These are phyloP conservation scores for Akebia trifoliata DNA, from an alignment of 164 flowering plant genomes.

Conservation along the genomic window DNA sequence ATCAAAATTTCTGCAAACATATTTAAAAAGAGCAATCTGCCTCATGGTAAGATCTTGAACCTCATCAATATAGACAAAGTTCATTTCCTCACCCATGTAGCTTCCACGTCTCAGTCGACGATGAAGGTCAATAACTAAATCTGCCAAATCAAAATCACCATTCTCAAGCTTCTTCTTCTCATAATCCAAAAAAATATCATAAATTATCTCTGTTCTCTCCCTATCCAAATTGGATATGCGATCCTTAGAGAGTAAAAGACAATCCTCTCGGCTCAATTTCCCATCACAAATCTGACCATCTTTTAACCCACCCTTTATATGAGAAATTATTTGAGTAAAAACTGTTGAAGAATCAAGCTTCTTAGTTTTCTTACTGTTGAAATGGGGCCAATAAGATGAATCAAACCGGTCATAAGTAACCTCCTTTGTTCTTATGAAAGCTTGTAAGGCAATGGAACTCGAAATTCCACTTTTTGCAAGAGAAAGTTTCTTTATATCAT, in stretches of 20 bases:
- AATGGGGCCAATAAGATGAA: conserved; percentile 72
- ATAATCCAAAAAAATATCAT: conserved; percentile 51
- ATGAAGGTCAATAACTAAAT: conserved; percentile 66
- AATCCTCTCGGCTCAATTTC: conserved; percentile 38
- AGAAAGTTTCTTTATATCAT: conserved; percentile 19
- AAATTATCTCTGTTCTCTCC: conserved; percentile 44
- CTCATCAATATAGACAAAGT: conserved; percentile 80
- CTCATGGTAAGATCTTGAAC: conserved; percentile 84
- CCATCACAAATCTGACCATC: conserved; percentile 27
- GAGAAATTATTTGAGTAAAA: conserved; percentile 69
- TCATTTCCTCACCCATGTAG: conserved; percentile 42
- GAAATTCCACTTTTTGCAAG: conserved; percentile 15
- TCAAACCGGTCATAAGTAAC: conserved; percentile 52
- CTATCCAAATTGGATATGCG: conserved; percentile 39
- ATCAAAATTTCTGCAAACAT: conserved; percentile 49
- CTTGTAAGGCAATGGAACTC: conserved; percentile 39
- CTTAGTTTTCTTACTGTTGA: conserved; percentile 42
- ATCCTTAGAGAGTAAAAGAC: conserved; percentile 38
- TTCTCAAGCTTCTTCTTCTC: conserved; percentile 49
- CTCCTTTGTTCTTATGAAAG: conserved; percentile 45
- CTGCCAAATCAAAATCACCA: conserved; percentile 70
- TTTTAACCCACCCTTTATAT: conserved; percentile 59
- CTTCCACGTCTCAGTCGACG: conserved; percentile 31
- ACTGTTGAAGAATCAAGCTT: conserved; percentile 59
- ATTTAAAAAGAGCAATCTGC: conserved; percentile 65